Base-by-base conservation (phyloP, 805 yeast species). In the Starmerella stigmatis region DNA sequence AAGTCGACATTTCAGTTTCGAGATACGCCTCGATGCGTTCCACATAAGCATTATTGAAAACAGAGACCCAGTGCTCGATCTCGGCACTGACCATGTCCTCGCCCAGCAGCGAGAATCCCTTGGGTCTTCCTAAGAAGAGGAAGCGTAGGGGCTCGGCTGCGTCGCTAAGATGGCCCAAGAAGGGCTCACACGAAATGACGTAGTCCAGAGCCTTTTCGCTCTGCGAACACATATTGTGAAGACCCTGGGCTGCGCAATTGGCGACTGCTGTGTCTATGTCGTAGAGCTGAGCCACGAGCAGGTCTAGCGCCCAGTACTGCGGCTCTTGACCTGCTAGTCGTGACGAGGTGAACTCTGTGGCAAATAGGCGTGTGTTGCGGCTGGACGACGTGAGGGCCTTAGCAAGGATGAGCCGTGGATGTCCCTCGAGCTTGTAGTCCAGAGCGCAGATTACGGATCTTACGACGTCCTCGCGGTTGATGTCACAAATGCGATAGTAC, bases 71-170 rank as follows among this genome's bases (percentile, higher is more conserved):
- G 13, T 70, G 65, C 31, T 71, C 73, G 69, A 86, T 74, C 55
- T 84, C 88, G 11, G 61, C 64, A 43, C 75, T 76, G 19, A 85
- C 71, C 55, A 76, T 79, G 12, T 50, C 52, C 5, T 36, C 33
- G 30, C 71, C 68, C 41, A 85, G 64, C 52, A 78, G 80, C 30
- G 69, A 69, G 60, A 83, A 85, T 0, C 97, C 98, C 9, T 64
- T 58, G 0, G 85, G 65, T 0, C 80, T 74, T 4, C 81, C 72
- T 41, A 89, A 64, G 46, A 86, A 72, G 43, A 77, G 73, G 55
- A 79, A 67, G 42, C 85, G 61, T 26, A 88, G 62, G 0, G 76
- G 75, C 3, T 76, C 73, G 6, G 77, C 72, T 17, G 72, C 64
- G 26, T 70, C 71, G 0, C 74, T 71, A 40, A 75, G 57, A 54